Base-by-base conservation (phyloP, 2,329 filamentous ascomycete genomes). In the Verticillium nonalfalfae region DNA sequence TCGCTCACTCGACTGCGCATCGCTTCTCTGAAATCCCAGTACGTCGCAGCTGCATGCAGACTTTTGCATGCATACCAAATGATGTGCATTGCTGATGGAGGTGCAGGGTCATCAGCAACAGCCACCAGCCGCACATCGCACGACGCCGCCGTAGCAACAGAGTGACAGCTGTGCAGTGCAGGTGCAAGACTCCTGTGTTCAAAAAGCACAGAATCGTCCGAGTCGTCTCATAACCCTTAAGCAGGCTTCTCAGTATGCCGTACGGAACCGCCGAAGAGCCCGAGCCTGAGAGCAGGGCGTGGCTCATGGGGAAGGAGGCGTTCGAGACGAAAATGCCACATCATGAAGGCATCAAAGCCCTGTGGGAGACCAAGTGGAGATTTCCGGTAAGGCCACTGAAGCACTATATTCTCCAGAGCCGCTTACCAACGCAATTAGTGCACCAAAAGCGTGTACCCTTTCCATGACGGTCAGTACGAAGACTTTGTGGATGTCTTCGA, bases 311-410 rank as follows among this genome's bases (percentile, higher is more conserved):
- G 60, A 63, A 65, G 21, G 71, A 75, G 64, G 75, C 74, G 52
- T 81, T 78, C 68, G 73, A 78, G 68, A 67, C 63, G 14, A 71
- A 70, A 63, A 80, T 81, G 78, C 79, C 85, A 21, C 86, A 88
- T 68, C 83, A 87, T 66, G 76, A 79, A 38, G 82, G 82, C 31
- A 86, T 88, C 66, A 77, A 82, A 68, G 81, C 81, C 10, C 75
- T 90, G 34, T 93, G 90, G 89, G 87, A 90, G 75, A 90, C 86
- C 7, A 91, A 90, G 74, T 93, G 89, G 89, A 87, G 87, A 73
- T 78, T 82, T 66, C 86, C 86, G 5, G 86, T 88, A 52, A 9
- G 39, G 14, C 15, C 15, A 31, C 15, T 45, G 39, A n/a, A 7
- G 39, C 9, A 2, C n/a, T n/a, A 3, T 7, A 7, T 45, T 45